phyloP scores from a whole-genome alignment of 192 early-diverging fungal species.

The Mycoemilia scoparia region DNA sequence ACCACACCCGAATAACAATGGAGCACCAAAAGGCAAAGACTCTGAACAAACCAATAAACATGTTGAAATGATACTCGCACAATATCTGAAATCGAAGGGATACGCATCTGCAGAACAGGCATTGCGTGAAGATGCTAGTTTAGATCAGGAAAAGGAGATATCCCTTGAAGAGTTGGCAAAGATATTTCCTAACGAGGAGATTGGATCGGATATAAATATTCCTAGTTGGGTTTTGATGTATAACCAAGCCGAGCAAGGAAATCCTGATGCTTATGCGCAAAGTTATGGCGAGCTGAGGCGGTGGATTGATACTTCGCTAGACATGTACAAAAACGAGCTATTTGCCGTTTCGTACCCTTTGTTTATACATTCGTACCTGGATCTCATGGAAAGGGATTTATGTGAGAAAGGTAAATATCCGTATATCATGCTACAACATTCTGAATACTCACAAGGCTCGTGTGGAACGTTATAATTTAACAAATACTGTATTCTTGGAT shows the following conservation, averaged over 20 bases:
- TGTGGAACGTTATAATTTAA: not conserved
- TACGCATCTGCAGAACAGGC: conserved; percentile 46
- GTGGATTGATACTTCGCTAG: conserved; percentile 89
- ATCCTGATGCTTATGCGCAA: conserved; percentile 65
- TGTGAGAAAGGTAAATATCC: conserved; percentile 20
- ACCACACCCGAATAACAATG: not conserved
- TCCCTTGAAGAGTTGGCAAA: conserved; percentile 25
- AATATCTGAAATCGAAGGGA: conserved; percentile 49
- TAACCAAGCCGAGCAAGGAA: conserved; percentile 49
- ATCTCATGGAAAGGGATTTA: conserved; percentile 41
- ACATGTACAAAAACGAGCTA: conserved; percentile 85
- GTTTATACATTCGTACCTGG: conserved; percentile 82
- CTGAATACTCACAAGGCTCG: not conserved
- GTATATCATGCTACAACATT: too few species aligned
- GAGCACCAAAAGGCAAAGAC: not conserved
- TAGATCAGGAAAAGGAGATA: conserved; percentile 15
- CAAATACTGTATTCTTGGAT: too few species aligned
- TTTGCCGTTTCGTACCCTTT: conserved; percentile 69
- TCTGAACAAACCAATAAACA: too few species aligned
- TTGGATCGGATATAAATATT: conserved; percentile 33
- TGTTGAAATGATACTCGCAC: conserved; percentile 39
- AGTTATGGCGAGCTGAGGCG: conserved; percentile 59
- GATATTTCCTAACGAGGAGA: conserved; percentile 20
- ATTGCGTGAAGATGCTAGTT: conserved; percentile 37
- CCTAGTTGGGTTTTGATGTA: conserved; percentile 48